Percentiles rank a stretch among this genome's conserved stretches.
These are phyloP conservation scores for Dichomitus squalens DNA, from an alignment of 1,284 basidiomycete genomes.

Conservation along the genomic window DNA sequence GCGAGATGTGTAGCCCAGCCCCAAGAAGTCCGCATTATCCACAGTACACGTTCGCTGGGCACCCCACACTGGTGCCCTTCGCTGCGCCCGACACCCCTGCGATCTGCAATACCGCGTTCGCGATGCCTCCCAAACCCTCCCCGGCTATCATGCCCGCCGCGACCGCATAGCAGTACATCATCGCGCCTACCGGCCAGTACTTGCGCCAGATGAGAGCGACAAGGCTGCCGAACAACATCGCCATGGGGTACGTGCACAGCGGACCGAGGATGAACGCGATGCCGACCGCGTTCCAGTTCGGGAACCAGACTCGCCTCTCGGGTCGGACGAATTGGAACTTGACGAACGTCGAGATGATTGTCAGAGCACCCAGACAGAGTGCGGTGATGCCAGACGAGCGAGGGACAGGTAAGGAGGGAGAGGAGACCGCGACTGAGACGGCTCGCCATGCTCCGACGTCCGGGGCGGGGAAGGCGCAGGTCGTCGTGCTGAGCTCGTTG, in stretches of 20 bases:
- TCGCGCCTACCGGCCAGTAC: constrained; percentile 16
- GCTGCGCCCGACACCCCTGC: constrained; percentile 23
- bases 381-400: constrained; percentile 62
- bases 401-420: constrained; percentile 51
- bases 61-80: constrained; percentile 24
- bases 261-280: constrained; percentile 30
- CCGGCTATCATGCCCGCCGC: constrained; percentile 31
- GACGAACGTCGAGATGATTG: constrained; percentile 18
- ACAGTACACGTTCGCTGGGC: constrained; percentile 26
- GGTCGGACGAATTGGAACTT: constrained; percentile 22
- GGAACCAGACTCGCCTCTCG: constrained; percentile 20
- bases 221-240: constrained; percentile 26
- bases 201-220: constrained; percentile 22
- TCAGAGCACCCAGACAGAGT: constrained; percentile 46
- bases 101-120: constrained; percentile 27
- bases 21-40: too few species aligned
- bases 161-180: constrained; percentile 25
- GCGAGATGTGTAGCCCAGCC: too few species aligned
- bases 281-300: constrained; percentile 29
- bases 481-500: constrained; percentile 27
- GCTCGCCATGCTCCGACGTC: constrained; percentile 67
- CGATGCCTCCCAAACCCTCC: constrained; percentile 27
- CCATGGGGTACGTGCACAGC: constrained; percentile 27
- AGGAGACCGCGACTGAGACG: constrained; percentile 58
- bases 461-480: constrained; percentile 44